phyloP scores from a whole-genome alignment of 2,329 filamentous ascomycete species.

The Nemania sp. region DNA sequence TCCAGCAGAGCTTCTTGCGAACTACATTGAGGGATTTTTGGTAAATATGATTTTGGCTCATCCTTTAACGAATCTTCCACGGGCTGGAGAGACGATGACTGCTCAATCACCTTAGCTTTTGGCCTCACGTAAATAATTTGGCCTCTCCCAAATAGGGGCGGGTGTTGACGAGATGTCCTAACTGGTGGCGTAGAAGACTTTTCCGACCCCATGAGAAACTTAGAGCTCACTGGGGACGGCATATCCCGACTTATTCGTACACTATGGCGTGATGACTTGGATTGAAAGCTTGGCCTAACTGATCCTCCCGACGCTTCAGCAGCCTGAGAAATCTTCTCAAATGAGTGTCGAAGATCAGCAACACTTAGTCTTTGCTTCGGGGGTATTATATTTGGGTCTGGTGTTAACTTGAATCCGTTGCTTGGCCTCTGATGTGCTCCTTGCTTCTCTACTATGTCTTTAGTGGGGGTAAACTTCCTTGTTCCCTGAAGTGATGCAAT shows the following conservation, averaged over 20 bases:
- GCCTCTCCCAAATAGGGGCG: constrained; percentile 14
- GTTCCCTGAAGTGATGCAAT: neutral
- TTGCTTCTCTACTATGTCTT: neutral
- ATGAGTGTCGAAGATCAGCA: constrained; percentile 52
- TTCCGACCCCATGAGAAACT: neutral
- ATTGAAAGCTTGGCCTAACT: constrained; percentile 13
- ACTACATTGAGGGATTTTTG: constrained; percentile 31
- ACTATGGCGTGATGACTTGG: constrained; percentile 10
- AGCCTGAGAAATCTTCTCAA: constrained; percentile 45
- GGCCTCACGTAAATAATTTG: constrained; percentile 16
- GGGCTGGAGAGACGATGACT: neutral
- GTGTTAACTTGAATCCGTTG: neutral
- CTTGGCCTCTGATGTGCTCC: neutral
- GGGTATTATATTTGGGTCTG: constrained; percentile 12
- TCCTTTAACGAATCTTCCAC: neutral
- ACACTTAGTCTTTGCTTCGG: constrained; percentile 48
- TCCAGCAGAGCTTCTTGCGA: constrained; percentile 15
- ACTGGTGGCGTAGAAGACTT: neutral
- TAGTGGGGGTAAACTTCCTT: neutral
- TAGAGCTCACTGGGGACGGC: constrained; percentile 1
- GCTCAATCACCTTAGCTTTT: constrained; percentile 24
- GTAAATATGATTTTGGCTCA: constrained; percentile 22
- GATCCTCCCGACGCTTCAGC: constrained; percentile 4
- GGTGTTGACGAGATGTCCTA: neutral
- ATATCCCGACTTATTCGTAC: constrained; percentile 7